These are phyloP conservation scores for Colletotrichum brevisporum DNA, from an alignment of 2,329 filamentous ascomycete species.

Conservation along the genomic window DNA sequence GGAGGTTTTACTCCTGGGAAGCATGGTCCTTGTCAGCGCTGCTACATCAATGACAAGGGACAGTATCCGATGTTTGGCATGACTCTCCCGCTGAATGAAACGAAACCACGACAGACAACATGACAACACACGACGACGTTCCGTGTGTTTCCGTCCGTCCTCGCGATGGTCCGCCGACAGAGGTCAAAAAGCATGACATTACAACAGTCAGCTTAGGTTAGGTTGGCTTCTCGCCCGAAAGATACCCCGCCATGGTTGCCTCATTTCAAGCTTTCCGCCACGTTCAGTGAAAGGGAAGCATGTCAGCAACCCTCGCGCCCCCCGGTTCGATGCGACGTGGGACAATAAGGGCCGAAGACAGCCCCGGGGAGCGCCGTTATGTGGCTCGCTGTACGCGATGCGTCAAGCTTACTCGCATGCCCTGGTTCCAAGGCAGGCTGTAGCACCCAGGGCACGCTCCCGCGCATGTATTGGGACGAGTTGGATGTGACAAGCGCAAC, in stretches of 20 bases:
- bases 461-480: background rate
- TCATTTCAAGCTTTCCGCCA: too few relatives aligned
- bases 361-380: background rate
- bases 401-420: constrained; percentile 1
- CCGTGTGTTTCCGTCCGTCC: constrained; percentile 14
- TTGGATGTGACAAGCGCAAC: background rate
- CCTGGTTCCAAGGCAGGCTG: background rate
- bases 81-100: constrained; percentile 1
- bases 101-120: background rate
- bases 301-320: background rate
- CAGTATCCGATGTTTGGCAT: background rate
- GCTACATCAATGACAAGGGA: too few relatives aligned
- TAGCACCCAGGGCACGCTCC: background rate
- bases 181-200: background rate
- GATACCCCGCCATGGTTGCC: too few relatives aligned
- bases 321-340: background rate
- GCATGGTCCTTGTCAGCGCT: background rate
- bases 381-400: background rate
- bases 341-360: constrained; percentile 12
- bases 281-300: background rate
- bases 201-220: background rate
- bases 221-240: too few relatives aligned
- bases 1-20: constrained; percentile 28
- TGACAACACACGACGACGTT: background rate
- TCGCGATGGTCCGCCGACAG: background rate